These are phyloP conservation scores for Entomortierella chlamydospora DNA, from an alignment of 192 early-diverging fungal species.

Conservation along the genomic window DNA sequence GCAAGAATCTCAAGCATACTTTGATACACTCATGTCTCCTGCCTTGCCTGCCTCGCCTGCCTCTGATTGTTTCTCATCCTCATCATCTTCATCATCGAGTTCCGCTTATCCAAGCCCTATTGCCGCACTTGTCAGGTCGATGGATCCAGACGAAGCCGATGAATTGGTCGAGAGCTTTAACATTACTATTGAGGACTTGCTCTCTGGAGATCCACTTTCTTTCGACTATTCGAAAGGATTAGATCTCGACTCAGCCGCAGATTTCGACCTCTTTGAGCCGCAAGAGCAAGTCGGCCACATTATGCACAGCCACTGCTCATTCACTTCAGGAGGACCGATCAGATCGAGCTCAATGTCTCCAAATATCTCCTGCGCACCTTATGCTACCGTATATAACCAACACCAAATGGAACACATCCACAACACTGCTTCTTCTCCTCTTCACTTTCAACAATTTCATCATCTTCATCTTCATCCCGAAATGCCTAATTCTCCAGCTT, in stretches of 20 bases:
- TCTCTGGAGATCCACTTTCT: slow-evolving; percentile 2
- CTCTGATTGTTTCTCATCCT: slow-evolving; percentile 11
- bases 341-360: slow-evolving; percentile 13
- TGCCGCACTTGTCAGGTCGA: slow-evolving; percentile 3
- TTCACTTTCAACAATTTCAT: slow-evolving; percentile 7
- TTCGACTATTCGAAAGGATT: background rate
- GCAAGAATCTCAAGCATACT: background rate
- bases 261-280: slow-evolving; percentile 24
- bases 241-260: background rate
- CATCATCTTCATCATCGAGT: slow-evolving; percentile 3
- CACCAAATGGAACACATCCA: background rate
- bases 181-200: slow-evolving; percentile 30
- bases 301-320: background rate
- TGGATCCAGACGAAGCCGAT: slow-evolving; percentile 17
- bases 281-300: background rate
- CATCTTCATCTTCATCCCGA: background rate
- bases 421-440: slow-evolving; percentile 1
- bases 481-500: background rate
- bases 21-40: background rate
- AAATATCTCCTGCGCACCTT: slow-evolving; percentile 4
- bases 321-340: slow-evolving; percentile 6
- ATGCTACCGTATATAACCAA: background rate
- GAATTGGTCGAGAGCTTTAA: slow-evolving; percentile 28
- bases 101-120: slow-evolving; percentile 25
- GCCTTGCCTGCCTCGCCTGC: slow-evolving; percentile 18